A percentile compares a stretch with the other conserved stretches of the same genome.
phyloP scores from a whole-genome alignment of 2,329 filamentous ascomycete genomes.

The Cordyceps cateniannulata region DNA sequence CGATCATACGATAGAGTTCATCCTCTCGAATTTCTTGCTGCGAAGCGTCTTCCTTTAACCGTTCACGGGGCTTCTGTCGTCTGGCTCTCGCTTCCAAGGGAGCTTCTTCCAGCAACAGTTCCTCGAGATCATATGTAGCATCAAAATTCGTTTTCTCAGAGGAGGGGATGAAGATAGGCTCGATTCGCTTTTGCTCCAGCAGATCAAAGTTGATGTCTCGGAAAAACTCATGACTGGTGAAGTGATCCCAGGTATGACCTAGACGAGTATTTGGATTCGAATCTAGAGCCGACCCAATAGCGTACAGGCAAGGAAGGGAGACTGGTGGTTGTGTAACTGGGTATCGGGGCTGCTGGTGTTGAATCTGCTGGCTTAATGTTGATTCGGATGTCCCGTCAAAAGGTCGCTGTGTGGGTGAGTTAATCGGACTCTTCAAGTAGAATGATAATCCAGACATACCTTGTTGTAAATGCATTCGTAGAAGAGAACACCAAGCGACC shows the following conservation, averaged over 20 bases:
- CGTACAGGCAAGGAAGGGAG: conserved; percentile 79
- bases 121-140: conserved; percentile 94
- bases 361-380: conserved; percentile 71
- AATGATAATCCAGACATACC: conserved; percentile 42
- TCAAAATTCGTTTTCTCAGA: conserved; percentile 99
- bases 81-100: conserved; percentile 87
- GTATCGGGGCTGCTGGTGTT: conserved; percentile 69
- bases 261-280: conserved; percentile 74
- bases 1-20: conserved; percentile 89
- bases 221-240: conserved; percentile 87
- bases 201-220: conserved; percentile 74
- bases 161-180: conserved; percentile 86
- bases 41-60: conserved; percentile 88
- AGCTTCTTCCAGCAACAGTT: conserved; percentile 87
- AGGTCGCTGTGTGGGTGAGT: conserved; percentile 57
- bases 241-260: conserved; percentile 79
- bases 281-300: conserved; percentile 77
- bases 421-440: not conserved
- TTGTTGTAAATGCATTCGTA: conserved; percentile 99
- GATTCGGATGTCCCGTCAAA: conserved; percentile 88
- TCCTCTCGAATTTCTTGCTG: conserved; percentile 93
- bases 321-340: conserved; percentile 91
- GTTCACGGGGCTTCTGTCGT: conserved; percentile 87
- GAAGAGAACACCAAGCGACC: conserved; percentile 96
- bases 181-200: conserved; percentile 78